phyloP scores from a whole-genome alignment of 2,329 filamentous ascomycete genomes.

The Ceratocystiopsis sp. region DNA sequence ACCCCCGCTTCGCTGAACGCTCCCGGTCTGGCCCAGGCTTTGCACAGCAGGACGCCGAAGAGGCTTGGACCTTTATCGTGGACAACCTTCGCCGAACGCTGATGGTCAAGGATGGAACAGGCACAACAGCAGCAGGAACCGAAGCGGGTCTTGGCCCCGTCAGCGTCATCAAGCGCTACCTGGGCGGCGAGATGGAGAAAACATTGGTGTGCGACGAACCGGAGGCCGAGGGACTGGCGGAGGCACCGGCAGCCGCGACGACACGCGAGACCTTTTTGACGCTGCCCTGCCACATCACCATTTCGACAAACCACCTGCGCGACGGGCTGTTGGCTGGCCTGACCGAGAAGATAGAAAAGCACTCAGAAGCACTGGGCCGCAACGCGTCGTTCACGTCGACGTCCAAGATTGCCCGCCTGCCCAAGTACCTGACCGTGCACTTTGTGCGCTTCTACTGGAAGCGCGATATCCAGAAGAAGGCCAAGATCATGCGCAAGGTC shows the following conservation, averaged over 20 bases:
- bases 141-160: neutral
- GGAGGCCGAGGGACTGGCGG: conserved; percentile 37
- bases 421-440: conserved; percentile 91
- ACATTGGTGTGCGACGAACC: conserved; percentile 71
- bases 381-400: conserved; percentile 79
- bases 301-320: conserved; percentile 70
- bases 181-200: conserved; percentile 67
- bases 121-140: neutral
- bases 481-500: conserved; percentile 98
- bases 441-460: conserved; percentile 99
- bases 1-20: conserved; percentile 86
- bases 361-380: conserved; percentile 57
- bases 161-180: conserved; percentile 80
- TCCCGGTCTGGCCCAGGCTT: conserved; percentile 68
- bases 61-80: conserved; percentile 93
- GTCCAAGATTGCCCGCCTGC: conserved; percentile 75
- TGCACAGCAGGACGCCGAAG: conserved; percentile 97
- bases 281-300: conserved; percentile 88
- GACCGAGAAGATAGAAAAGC: conserved; percentile 82
- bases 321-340: conserved; percentile 75
- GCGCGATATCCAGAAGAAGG: conserved; percentile 87
- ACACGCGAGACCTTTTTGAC: conserved; percentile 70
- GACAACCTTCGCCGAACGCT: conserved; percentile 67
- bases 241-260: conserved; percentile 53
- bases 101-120: conserved; percentile 36